Conservation (phyloP, 225 moss, liverwort and hornwort species). For the Polytrichum commune region DNA sequence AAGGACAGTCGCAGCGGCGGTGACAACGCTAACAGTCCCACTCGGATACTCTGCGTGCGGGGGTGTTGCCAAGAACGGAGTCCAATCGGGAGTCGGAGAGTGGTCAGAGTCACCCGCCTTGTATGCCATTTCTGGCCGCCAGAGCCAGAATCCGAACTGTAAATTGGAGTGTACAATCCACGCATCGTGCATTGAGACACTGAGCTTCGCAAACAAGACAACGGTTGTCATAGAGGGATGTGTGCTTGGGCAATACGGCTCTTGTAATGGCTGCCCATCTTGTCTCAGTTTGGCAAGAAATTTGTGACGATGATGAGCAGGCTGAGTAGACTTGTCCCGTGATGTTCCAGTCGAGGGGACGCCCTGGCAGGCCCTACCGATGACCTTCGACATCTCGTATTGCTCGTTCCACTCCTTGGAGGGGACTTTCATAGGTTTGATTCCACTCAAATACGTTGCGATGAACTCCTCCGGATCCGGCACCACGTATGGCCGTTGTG, state of each 20-base stretch:
- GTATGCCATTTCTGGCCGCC: conserved; percentile 7
- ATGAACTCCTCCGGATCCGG: conserved; percentile 3
- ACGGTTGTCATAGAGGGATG: conserved; percentile 2
- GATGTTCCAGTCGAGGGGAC: not conserved
- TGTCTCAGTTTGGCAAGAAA: not conserved
- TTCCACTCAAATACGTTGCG: not conserved
- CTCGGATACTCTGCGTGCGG: not conserved
- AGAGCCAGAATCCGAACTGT: conserved; percentile 7
- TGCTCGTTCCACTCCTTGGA: conserved; percentile 3
- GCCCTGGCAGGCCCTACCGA: not conserved
- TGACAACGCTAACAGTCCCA: not conserved
- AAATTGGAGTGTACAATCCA: not conserved
- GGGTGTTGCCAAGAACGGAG: not conserved
- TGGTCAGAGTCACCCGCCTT: not conserved
- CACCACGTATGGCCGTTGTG: not conserved
- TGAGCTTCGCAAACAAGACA: conserved; percentile 7
- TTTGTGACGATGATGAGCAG: not conserved
- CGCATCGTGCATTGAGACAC: conserved; percentile 3
- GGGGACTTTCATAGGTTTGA: conserved; percentile 6
- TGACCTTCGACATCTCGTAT: conserved; percentile 1
- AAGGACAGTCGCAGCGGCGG: conserved; percentile 1
- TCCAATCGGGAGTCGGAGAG: conserved; percentile 1
- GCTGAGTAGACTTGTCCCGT: not conserved
- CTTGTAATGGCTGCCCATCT: not conserved
- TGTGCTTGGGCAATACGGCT: not conserved